These are phyloP conservation scores for Lepiota subincarnata DNA, from an alignment of 768 basidiomycete species.

Conservation along the genomic window DNA sequence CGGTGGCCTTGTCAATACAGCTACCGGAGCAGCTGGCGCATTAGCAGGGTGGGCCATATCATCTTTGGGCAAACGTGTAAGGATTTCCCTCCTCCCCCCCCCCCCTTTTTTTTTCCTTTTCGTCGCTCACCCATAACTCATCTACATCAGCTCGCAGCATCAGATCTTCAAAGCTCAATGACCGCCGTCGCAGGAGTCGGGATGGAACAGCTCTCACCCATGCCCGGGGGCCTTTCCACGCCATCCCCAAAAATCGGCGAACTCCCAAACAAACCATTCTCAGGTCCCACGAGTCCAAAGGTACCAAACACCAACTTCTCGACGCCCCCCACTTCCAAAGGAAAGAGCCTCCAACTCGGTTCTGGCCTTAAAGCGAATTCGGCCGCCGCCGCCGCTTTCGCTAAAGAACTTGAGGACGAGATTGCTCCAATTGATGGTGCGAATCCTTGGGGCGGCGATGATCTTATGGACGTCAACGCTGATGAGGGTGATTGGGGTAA, in stretches of 20 bases:
- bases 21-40: constrained; percentile 87
- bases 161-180: constrained; percentile 73
- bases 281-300: constrained; percentile 14
- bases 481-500: constrained; percentile 94
- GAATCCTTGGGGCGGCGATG: constrained; percentile 68
- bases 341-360: constrained; percentile 70
- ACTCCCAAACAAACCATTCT: constrained; percentile 18
- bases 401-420: constrained; percentile 58
- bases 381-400: constrained; percentile 33
- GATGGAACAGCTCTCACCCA: constrained; percentile 23
- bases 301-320: constrained; percentile 1
- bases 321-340: constrained; percentile 27
- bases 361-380: constrained; percentile 24
- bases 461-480: constrained; percentile 91
- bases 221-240: constrained; percentile 14
- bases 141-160: constrained; percentile 53
- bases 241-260: constrained; percentile 22
- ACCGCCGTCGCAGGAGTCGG: constrained; percentile 40
- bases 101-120: too few relatives aligned
- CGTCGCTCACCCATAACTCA: not conserved
- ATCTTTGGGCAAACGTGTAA: constrained; percentile 78
- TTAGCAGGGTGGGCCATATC: constrained; percentile 97
- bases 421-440: constrained; percentile 40
- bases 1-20: constrained; percentile 71
- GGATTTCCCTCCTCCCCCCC: constrained; percentile 8